Percentiles rank a stretch among this genome's conserved stretches.
These are phyloP conservation scores for Alopecurus myosuroides DNA, from an alignment of 176 grass and related monocot genomes.

Conservation along the genomic window DNA sequence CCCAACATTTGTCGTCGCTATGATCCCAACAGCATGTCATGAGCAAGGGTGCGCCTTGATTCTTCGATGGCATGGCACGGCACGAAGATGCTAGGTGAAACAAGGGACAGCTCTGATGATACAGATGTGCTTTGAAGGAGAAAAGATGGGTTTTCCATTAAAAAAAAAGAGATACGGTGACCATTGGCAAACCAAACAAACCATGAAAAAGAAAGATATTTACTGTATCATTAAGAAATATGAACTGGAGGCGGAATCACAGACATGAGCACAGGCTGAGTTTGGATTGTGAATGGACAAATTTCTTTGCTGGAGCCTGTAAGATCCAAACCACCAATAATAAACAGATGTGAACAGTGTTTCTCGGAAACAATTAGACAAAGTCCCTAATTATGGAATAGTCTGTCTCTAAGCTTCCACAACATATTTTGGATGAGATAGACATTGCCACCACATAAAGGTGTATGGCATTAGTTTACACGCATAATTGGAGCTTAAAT, in stretches of 20 bases:
- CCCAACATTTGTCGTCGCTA: background rate
- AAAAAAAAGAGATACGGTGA: background rate
- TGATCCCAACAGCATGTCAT: background rate
- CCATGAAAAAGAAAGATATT: background rate
- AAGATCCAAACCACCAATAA: background rate
- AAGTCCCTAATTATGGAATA: background rate
- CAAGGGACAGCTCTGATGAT: background rate
- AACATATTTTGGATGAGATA: background rate
- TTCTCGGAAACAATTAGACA: background rate
- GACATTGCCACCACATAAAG: background rate
- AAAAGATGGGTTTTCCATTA: background rate
- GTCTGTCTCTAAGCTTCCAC: background rate
- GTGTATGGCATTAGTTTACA: background rate
- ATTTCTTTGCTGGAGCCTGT: background rate
- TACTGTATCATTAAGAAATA: background rate
- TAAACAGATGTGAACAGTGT: background rate
- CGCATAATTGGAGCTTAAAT: background rate
- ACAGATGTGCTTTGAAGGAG: background rate
- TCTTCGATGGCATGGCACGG: background rate
- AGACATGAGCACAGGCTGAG: background rate
- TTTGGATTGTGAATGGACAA: background rate
- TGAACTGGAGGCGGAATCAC: background rate
- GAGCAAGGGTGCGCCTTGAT: background rate
- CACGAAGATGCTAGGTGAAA: background rate
- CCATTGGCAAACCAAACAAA: background rate